Evolutionary conservation across 2,329 filamentous ascomycete species (phyloP).

Genomic region (Aspergillus japonicus): DNA sequence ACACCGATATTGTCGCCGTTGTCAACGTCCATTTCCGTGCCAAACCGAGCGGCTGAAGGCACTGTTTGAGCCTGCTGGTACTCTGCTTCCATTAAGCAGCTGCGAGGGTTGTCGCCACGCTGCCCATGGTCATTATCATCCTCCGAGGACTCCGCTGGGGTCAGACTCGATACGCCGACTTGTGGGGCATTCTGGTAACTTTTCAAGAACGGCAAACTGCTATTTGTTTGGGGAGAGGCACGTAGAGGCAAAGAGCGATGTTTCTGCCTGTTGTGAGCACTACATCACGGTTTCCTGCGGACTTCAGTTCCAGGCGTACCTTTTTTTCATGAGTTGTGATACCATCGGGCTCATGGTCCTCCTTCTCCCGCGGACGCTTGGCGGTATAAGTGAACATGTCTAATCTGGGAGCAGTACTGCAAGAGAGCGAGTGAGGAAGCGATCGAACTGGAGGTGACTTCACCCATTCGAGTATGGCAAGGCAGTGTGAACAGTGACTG

Average conservation of each 20-base stretch:
- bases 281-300: neutral
- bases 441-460: neutral
- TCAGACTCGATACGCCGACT: slow-evolving; percentile 29
- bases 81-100: neutral
- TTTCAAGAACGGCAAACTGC: slow-evolving; percentile 20
- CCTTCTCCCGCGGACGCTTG: slow-evolving; percentile 40
- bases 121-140: slow-evolving; percentile 35
- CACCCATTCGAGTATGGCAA: neutral
- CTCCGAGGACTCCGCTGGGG: slow-evolving; percentile 38
- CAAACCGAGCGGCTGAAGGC: slow-evolving; percentile 6
- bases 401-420: neutral
- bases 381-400: slow-evolving; percentile 24
- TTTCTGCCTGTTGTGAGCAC: slow-evolving; percentile 28
- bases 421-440: neutral
- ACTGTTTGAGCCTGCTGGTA: slow-evolving; percentile 8
- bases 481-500: neutral
- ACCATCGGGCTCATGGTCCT: slow-evolving; percentile 64
- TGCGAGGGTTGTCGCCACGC: slow-evolving; percentile 4
- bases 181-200: slow-evolving; percentile 14
- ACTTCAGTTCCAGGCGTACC: slow-evolving; percentile 18
- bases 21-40: slow-evolving; percentile 33
- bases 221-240: slow-evolving; percentile 24
- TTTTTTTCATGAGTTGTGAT: slow-evolving; percentile 23
- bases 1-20: slow-evolving; percentile 21
- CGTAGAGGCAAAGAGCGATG: slow-evolving; percentile 32